These are phyloP conservation scores for Colletotrichum lindemuthianum DNA, from an alignment of 2,329 filamentous ascomycete genomes.

Conservation along the genomic window DNA sequence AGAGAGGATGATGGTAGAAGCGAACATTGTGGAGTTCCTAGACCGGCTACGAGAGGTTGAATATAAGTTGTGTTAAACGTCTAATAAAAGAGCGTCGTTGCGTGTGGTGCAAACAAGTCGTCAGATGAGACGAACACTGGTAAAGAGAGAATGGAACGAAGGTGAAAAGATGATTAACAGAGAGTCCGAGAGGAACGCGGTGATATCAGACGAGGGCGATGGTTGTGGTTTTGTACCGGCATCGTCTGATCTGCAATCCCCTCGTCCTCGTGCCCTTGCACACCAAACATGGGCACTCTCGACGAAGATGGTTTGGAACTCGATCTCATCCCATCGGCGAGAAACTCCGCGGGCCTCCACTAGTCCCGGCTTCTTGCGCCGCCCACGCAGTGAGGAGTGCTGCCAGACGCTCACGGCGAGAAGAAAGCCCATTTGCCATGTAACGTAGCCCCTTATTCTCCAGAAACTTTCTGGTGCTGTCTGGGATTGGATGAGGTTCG, in stretches of 20 bases:
- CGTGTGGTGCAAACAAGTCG: conserved; percentile 3
- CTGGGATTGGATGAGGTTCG: conserved; percentile 32
- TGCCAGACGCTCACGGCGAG: too few species aligned
- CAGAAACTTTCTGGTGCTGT: conserved; percentile 29
- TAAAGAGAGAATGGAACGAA: conserved; percentile 25
- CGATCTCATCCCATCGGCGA: not conserved
- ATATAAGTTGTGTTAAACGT: not conserved
- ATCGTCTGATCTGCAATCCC: conserved; percentile 23
- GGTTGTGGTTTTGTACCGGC: conserved; percentile 20
- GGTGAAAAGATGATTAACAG: conserved; percentile 24
- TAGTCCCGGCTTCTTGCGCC: too few species aligned
- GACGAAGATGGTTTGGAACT: not conserved
- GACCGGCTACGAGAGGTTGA: conserved; percentile 29
- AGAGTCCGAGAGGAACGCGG: not conserved
- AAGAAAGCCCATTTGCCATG: too few species aligned
- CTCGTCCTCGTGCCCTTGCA: not conserved
- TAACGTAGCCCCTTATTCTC: conserved; percentile 20
- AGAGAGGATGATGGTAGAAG: conserved; percentile 31
- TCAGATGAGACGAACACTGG: conserved; percentile 26
- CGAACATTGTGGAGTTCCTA: conserved; percentile 32
- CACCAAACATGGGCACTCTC: not conserved
- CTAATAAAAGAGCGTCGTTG: conserved; percentile 22
- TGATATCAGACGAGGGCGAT: conserved; percentile 6
- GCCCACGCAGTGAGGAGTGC: too few species aligned
- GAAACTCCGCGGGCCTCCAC: too few species aligned